These are phyloP conservation scores for Nakazawaea wickerhamii DNA, from an alignment of 805 yeast species.

Conservation along the genomic window DNA sequence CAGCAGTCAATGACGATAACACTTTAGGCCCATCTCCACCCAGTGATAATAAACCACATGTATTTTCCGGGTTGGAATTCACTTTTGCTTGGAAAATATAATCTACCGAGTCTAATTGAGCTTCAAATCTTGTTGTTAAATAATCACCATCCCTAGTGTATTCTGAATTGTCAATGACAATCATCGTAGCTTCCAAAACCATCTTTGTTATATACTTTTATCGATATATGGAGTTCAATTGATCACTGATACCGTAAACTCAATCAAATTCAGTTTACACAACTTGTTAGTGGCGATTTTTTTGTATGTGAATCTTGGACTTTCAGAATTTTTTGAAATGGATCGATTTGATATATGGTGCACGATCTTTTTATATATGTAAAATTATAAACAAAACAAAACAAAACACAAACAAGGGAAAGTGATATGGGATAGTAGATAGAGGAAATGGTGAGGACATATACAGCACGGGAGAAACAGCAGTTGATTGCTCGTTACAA, in stretches of 20 bases:
- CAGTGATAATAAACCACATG: conserved; percentile 86
- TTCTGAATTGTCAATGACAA: conserved; percentile 93
- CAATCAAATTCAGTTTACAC: background rate
- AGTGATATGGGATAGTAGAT: background rate
- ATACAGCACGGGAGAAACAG: conserved; percentile 32
- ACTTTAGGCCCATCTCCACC: conserved; percentile 86
- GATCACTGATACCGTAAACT: no score
- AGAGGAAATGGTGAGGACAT: conserved; percentile 8
- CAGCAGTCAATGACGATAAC: conserved; percentile 81
- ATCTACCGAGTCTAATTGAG: conserved; percentile 88
- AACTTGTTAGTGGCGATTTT: conserved; percentile 2
- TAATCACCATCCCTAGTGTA: conserved; percentile 95
- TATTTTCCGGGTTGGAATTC: conserved; percentile 86
- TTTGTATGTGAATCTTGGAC: background rate
- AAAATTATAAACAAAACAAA: background rate
- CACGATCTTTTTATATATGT: background rate
- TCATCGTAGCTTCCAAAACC: conserved; percentile 96
- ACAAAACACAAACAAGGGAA: background rate
- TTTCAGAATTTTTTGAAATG: background rate
- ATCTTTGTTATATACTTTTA: conserved; percentile 37
- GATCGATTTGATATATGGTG: background rate
- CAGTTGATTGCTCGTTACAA: conserved; percentile 26
- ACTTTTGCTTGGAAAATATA: conserved; percentile 81
- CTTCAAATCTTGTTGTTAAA: conserved; percentile 80
- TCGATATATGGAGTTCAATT: no score